Evolutionary conservation across 495 filamentous ascomycete species (phyloP), one percentile per base, ranked within the genome.

Genomic region (Talaromyces trachyspermus): DNA sequence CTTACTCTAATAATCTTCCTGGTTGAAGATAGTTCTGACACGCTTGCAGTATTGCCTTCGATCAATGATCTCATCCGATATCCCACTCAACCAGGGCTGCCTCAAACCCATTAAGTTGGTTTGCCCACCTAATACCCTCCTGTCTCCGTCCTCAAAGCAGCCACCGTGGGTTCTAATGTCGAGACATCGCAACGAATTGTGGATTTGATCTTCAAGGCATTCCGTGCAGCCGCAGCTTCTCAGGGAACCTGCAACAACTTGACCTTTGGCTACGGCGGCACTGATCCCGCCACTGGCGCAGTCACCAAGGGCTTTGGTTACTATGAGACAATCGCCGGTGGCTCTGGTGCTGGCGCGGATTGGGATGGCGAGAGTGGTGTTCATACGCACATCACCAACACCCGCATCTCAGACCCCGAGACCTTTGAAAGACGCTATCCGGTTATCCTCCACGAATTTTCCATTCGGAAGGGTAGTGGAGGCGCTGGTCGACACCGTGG

Each of bases 331-430:
- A 95, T 95, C 59, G 89, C 91, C 2, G 92, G 92, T 18, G 92
- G 92, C 7, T 85, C 80, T 54, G 92, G 92, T 42, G 92, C 92
- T 0, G 90, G 91, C 0, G 78, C 85, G 1, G 75, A 76, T 25
- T 98, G 92, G 92, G 76, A 87, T 46, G 92, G 92, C 38, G 89
- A 89, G 5, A 83, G 77, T 46, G 92, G 92, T 36, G 87, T 97
- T 37, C 92, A 98, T 60, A 84, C 81, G 20, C 92, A 98, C 65
- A 98, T 98, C 92, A 98, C 92, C n/a, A 98, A 98, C 64, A 98
- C 92, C 5, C 81, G 92, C 1, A 97, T 97, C 59, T 97, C 92
- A 1, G 92, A 98, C 66, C 76, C 88, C 0, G 92, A 98, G 54
- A 81, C 96, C 18, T 90, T 98, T 55, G 92, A 98, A 64, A 76